Conservation (phyloP, 345 rosid species). For the Schrenkiella parvula region DNA sequence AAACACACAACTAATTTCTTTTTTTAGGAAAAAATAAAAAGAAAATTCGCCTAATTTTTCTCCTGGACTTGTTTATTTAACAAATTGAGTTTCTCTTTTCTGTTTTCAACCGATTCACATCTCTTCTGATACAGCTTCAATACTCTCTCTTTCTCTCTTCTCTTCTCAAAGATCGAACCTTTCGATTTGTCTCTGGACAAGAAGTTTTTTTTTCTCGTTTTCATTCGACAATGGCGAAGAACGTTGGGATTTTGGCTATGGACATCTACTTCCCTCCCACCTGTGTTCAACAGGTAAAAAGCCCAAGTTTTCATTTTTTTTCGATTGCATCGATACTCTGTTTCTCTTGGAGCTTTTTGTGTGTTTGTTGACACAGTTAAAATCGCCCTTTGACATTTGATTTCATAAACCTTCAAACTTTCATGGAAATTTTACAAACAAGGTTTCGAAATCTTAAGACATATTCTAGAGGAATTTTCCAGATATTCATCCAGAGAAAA, state of each 20-base stretch:
- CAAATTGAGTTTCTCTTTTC: constrained; percentile 19
- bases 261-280: constrained; percentile 98
- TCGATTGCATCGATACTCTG: constrained; percentile 7
- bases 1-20: neutral
- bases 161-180: constrained; percentile 11
- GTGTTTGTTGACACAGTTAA: neutral
- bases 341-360: neutral
- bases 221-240: constrained; percentile 63
- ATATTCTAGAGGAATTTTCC: neutral
- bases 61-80: constrained; percentile 15
- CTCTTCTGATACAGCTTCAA: constrained; percentile 3
- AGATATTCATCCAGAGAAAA: neutral
- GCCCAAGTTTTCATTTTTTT: neutral
- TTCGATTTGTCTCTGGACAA: neutral
- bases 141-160: constrained; percentile 19
- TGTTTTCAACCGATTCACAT: constrained; percentile 27
- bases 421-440: neutral
- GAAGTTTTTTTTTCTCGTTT: neutral
- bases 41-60: neutral
- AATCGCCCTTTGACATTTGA: neutral
- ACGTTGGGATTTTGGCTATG: constrained; percentile 94
- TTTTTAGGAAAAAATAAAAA: neutral
- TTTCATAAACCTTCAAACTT: constrained; percentile 8
- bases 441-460: neutral
- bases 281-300: constrained; percentile 81